Percentiles rank a stretch among this genome's conserved stretches.
These are phyloP conservation scores for Ulmus americana DNA, from an alignment of 331 rosid genomes.

Conservation along the genomic window DNA sequence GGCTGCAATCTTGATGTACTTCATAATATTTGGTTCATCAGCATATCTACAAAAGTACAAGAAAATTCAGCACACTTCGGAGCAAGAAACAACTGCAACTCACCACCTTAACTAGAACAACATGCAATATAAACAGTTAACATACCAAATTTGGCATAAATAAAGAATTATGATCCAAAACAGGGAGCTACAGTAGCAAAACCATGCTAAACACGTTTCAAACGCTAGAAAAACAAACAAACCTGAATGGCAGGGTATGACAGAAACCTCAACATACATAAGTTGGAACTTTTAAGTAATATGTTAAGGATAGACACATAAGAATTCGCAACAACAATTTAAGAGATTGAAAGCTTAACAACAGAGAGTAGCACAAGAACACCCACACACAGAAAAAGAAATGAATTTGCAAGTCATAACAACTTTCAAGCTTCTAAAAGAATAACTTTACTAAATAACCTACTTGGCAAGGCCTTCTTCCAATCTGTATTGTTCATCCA, in stretches of 20 bases:
- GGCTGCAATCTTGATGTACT: conserved; percentile 91
- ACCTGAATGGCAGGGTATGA: conserved; percentile 4
- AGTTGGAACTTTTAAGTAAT: conserved; percentile 3
- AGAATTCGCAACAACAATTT: not conserved
- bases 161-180: not conserved
- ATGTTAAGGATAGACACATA: not conserved
- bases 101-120: conserved; percentile 1
- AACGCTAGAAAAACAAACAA: not conserved
- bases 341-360: not conserved
- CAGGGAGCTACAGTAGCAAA: conserved; percentile 1
- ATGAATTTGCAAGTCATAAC: not conserved
- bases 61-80: conserved; percentile 8
- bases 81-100: conserved; percentile 12
- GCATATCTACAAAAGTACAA: conserved; percentile 41
- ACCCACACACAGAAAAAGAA: not conserved
- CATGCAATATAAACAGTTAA: conserved; percentile 8
- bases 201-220: not conserved
- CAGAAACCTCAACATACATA: not conserved
- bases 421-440: conserved; percentile 2
- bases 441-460: conserved; percentile 25
- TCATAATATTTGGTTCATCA: conserved; percentile 86
- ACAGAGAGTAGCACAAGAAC: not conserved
- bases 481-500: conserved; percentile 80
- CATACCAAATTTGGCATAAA: conserved; percentile 3
- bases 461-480: conserved; percentile 78